These are phyloP conservation scores for Talaromyces sp. DNA, from an alignment of 2,329 filamentous ascomycete genomes.

Conservation along the genomic window DNA sequence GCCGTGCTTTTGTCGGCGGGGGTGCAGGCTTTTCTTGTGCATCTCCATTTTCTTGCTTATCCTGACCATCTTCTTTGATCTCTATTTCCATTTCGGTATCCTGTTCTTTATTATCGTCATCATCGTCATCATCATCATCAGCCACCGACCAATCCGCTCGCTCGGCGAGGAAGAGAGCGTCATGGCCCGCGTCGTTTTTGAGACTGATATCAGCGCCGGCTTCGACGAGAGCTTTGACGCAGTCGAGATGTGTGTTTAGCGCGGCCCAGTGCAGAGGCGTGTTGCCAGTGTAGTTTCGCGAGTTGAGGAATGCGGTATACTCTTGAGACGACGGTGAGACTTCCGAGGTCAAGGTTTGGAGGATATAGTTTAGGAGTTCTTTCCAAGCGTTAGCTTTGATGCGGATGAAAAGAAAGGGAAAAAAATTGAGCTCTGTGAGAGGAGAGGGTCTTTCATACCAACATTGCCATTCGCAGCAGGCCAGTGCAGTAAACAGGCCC, in stretches of 20 bases:
- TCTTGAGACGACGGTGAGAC: conserved; percentile 12
- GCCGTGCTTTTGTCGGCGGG: conserved; percentile 30
- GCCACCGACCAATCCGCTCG: conserved; percentile 64
- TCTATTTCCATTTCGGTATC: conserved; percentile 8
- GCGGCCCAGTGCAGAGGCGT: conserved; percentile 93
- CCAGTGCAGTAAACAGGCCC: conserved; percentile 67
- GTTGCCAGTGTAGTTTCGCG: conserved; percentile 76
- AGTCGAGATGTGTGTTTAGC: conserved; percentile 77
- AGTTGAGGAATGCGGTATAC: conserved; percentile 33
- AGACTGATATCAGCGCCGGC: conserved; percentile 72
- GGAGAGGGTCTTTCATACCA: conserved; percentile 53
- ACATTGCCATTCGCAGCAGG: conserved; percentile 84
- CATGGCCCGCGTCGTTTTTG: conserved; percentile 79
- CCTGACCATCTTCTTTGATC: conserved; percentile 14
- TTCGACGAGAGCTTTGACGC: conserved; percentile 72
- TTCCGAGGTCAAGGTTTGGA: conserved; percentile 23
- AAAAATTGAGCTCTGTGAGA: too few species aligned
- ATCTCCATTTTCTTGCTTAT: not conserved
- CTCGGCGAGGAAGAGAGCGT: conserved; percentile 70
- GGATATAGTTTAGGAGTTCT: conserved; percentile 48
- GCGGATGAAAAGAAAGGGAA: too few species aligned
- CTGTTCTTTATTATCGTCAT: conserved; percentile 16
- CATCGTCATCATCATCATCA: conserved; percentile 41
- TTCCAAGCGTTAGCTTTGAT: not conserved
- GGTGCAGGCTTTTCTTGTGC: not conserved